Evolutionary conservation across 768 basidiomycete genomes (phyloP), one percentile per base, ranked within the genome.

Genomic region (Pleurotus eryngii): DNA sequence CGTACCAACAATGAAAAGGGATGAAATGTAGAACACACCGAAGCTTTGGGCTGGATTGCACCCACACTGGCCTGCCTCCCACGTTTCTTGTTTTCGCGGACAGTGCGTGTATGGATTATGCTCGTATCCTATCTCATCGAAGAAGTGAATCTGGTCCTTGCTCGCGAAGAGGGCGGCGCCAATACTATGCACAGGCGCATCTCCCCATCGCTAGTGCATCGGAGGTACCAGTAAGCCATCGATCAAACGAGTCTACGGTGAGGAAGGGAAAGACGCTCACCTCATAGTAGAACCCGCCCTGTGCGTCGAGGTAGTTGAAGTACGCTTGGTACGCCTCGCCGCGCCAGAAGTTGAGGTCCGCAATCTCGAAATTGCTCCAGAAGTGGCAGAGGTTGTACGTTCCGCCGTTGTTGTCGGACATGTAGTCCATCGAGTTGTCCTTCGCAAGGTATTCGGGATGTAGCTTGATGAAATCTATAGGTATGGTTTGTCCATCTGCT

Each of bases 281-380:
- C 84, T 94, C 92, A 65, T 94, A 95, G 74, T 95, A 95, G 72
- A 95, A 94, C 4, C 94, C 94, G 39, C 94, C 94, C 47, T 83
- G 82, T 1, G 79, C 71, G 62, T 96, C 95, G 35, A 96, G 80
- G 67, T 82, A 81, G 26, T 91, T 83, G 64, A 96, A 96, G 74
- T 88, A 95, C 48, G 83, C 80, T 63, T 82, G 80, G 71, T 97
- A 98, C 0, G 91, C 88, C 61, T 92, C 85, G 1, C 81, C 77
- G 57, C 93, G 76, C 91, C 92, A 96, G 67, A 96, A 91, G 61
- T 92, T 85, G 77, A 97, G 84, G 65, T 87, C 84, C 3, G 84
- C 93, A 58, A 98, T 96, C 72, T 95, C 93, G 64, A 95, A 95
- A 69, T 94, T 95, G 63, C 85, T 89, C 91, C 91, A 94, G 71